phyloP scores from a whole-genome alignment of 768 basidiomycete genomes.

The Auricularia auricula-judae region DNA sequence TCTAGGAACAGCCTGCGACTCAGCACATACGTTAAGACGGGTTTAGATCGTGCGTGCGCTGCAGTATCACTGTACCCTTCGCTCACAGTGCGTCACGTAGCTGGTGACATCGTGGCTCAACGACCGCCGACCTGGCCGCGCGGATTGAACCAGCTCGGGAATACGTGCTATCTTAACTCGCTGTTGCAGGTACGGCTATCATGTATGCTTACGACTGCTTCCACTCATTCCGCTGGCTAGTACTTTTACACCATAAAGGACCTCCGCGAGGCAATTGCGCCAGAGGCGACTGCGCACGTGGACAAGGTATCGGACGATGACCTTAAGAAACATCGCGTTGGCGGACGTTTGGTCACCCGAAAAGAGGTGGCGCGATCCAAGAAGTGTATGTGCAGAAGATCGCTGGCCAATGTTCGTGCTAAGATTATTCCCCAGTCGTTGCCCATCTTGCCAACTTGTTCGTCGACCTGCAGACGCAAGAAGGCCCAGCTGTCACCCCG shows the following conservation, averaged over 20 bases:
- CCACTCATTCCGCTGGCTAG: constrained; percentile 24
- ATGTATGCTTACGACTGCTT: background rate
- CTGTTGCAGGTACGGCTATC: constrained; percentile 46
- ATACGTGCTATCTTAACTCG: constrained; percentile 82
- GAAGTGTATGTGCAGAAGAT: constrained; percentile 47
- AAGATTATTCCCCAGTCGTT: constrained; percentile 46
- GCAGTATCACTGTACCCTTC: background rate
- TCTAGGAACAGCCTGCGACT: constrained; percentile 62
- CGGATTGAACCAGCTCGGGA: constrained; percentile 80
- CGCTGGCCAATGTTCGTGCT: background rate
- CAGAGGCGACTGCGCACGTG: constrained; percentile 45
- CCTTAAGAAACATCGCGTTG: constrained; percentile 73
- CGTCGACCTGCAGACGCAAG: constrained; percentile 57
- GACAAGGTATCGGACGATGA: constrained; percentile 74
- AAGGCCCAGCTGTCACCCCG: constrained; percentile 63
- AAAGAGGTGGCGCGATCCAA: constrained; percentile 75
- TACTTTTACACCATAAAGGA: constrained; percentile 96
- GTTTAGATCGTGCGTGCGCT: constrained; percentile 58
- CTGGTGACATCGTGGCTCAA: constrained; percentile 48
- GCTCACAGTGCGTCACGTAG: constrained; percentile 22
- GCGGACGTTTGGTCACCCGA: constrained; percentile 71
- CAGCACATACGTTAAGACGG: constrained; percentile 50
- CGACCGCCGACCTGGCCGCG: constrained; percentile 62
- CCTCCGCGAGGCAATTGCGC: constrained; percentile 60
- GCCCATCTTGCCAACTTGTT: constrained; percentile 71